These are phyloP conservation scores for Hypoxylon rubiginosum DNA, from an alignment of 2,329 filamentous ascomycete species.

Conservation along the genomic window DNA sequence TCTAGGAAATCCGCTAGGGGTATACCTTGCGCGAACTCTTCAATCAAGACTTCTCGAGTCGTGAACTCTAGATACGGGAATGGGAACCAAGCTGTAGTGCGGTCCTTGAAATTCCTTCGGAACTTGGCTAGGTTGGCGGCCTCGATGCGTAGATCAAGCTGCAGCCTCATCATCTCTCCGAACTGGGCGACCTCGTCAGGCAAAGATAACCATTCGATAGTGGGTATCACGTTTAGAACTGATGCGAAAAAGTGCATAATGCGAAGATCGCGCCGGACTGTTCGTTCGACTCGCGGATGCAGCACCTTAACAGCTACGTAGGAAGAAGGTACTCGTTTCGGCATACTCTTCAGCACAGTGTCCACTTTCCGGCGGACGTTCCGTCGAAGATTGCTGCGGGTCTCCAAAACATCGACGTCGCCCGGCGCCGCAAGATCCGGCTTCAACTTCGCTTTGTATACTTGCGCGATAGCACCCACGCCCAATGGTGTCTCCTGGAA, in stretches of 20 bases:
- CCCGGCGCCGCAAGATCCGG: constrained; percentile 77
- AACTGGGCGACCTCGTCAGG: constrained; percentile 96
- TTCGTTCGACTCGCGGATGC: constrained; percentile 90
- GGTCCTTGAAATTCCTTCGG: constrained; percentile 88
- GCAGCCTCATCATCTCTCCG: constrained; percentile 98
- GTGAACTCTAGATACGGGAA: constrained; percentile 94
- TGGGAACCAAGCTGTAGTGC: constrained; percentile 96
- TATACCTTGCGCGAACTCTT: constrained; percentile 96
- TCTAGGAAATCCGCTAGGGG: constrained; percentile 91
- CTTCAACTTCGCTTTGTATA: constrained; percentile 95
- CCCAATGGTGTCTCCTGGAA: constrained; percentile 91
- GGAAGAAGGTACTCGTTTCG: constrained; percentile 85
- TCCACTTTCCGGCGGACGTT: constrained; percentile 87
- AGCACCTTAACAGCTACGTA: constrained; percentile 98
- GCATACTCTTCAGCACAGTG: constrained; percentile 86
- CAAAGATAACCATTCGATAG: constrained; percentile 96
- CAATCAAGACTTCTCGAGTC: constrained; percentile 90
- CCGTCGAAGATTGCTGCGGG: constrained; percentile 70
- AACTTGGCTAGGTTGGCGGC: constrained; percentile 90
- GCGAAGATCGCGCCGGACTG: constrained; percentile 87
- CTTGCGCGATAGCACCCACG: constrained; percentile 96
- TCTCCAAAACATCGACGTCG: constrained; percentile 66
- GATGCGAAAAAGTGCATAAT: constrained; percentile 96
- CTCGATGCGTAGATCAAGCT: constrained; percentile 94
- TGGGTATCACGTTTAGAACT: constrained; percentile 86